These are phyloP conservation scores for Aspergillus sclerotialis DNA, from an alignment of 2,329 filamentous ascomycete genomes.

Conservation along the genomic window DNA sequence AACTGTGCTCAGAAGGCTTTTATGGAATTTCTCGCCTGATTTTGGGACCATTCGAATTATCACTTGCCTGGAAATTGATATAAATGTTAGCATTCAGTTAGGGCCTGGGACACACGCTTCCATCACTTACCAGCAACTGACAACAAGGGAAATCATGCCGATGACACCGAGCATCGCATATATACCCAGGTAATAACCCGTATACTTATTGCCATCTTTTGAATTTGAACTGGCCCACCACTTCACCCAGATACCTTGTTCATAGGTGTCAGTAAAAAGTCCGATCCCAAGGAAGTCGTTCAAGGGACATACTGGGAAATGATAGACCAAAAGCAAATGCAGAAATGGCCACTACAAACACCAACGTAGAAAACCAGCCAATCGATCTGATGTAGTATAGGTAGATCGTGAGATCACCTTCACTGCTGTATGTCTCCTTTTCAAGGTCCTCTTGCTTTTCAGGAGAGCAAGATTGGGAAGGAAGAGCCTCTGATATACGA, in stretches of 20 bases:
- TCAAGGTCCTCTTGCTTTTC: conserved; percentile 14
- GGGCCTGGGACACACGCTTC: not conserved
- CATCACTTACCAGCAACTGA: conserved; percentile 27
- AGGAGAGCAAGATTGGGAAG: conserved; percentile 2
- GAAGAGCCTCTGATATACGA: conserved; percentile 7
- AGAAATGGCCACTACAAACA: conserved; percentile 32
- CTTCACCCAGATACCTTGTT: conserved; percentile 33
- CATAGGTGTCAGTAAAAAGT: conserved; percentile 1
- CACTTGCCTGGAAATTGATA: conserved; percentile 32
- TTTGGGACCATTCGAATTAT: conserved; percentile 49
- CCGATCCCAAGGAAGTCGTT: not conserved
- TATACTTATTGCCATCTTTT: conserved; percentile 18
- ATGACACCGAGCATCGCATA: conserved; percentile 34
- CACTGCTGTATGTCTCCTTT: conserved; percentile 21
- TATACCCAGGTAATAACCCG: conserved; percentile 25
- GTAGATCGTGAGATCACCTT: conserved; percentile 39
- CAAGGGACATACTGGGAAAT: conserved; percentile 28
- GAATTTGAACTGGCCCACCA: conserved; percentile 35
- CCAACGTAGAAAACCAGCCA: conserved; percentile 26
- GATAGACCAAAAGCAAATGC: conserved; percentile 36
- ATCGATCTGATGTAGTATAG: conserved; percentile 33
- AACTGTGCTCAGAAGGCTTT: conserved; percentile 42
- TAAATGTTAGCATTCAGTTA: conserved; percentile 1
- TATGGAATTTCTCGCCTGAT: conserved; percentile 46
- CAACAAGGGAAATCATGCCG: conserved; percentile 29